Evolutionary conservation across 306 rosid genomes (phyloP), one percentile per base, ranked within the genome.

Genomic region (Cucurbita argyrosperma): DNA sequence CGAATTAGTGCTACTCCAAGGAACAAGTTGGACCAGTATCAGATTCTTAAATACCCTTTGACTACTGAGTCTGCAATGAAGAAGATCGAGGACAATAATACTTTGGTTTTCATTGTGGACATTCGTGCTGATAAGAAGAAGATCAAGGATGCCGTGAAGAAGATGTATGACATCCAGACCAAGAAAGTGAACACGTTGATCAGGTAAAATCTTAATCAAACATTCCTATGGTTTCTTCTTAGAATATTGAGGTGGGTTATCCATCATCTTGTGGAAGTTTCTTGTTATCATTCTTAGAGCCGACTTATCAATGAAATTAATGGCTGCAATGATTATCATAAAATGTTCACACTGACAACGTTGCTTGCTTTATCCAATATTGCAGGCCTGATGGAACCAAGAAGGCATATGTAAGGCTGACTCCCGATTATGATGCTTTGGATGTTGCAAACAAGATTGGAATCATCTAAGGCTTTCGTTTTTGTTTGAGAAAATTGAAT

Each of bases 381-480:
- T 82, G 82, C 88, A 92, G 96, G 90, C 96, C 98, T 0, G 96
- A 92, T 77, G 96, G 96, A 78, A 90, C 96, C 0, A 92, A 92
- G 96, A 92, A 88, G 84, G 96, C 98, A 2, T 90, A 92, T 75
- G 98, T 92, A 60, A 81, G 96, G 84, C 82, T 92, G 84, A 90
- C 92, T 7, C 92, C 92, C 0, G 96, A 92, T 67, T 84, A 85
- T 15, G 98, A 92, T 67, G 98, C 98, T 23, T 81, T 90, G 86
- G 98, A 92, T 76, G 96, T 92, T 65, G 98, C 98, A 56, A 90
- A 92, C 89, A 92, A 90, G 85, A 92, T 92, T 38, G 96, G 96
- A 23, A 92, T 92, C 62, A 92, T 92, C 56, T 90, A 92, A 88
- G 81, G 64, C 6, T 14, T 42, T 59, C 50, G 53, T 38, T 69